Conservation (phyloP, 352 stramenopile genomes). For the Pythium folliculosum region DNA sequence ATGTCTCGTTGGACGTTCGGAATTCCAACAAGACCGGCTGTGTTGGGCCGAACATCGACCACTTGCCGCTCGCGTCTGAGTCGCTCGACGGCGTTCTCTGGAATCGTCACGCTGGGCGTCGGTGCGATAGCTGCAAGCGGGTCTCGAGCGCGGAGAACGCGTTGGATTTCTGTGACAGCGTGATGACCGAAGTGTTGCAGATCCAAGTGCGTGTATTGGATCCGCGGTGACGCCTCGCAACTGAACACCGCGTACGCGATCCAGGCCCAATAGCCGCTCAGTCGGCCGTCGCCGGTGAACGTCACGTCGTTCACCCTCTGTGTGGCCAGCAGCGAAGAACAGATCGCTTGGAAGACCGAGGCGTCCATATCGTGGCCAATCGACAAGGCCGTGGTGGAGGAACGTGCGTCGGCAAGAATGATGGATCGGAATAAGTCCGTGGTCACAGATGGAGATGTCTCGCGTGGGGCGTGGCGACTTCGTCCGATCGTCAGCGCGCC, state of each 20-base stretch:
- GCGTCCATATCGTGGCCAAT: background rate
- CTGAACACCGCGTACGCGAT: conserved; percentile 14
- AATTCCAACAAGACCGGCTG: background rate
- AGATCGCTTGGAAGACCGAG: conserved; percentile 3
- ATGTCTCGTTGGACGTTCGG: background rate
- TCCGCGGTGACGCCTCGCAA: background rate
- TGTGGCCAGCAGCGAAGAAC: conserved; percentile 3
- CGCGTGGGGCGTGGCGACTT: background rate
- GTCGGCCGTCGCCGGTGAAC: background rate
- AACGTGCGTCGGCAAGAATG: background rate
- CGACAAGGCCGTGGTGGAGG: background rate
- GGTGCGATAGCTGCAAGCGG: background rate
- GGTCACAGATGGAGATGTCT: background rate
- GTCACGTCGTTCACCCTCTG: background rate
- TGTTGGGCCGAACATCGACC: background rate
- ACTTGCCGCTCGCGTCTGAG: background rate
- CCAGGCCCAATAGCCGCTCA: conserved; percentile 6
- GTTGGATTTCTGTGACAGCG: background rate
- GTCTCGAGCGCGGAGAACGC: background rate
- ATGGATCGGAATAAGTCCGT: background rate
- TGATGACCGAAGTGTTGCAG: background rate
- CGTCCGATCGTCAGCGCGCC: background rate
- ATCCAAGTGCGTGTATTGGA: conserved; percentile 1
- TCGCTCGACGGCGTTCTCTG: background rate
- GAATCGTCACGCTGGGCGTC: background rate